These are phyloP conservation scores for Lophium mytilinum DNA, from an alignment of 495 filamentous ascomycete species.

Conservation along the genomic window DNA sequence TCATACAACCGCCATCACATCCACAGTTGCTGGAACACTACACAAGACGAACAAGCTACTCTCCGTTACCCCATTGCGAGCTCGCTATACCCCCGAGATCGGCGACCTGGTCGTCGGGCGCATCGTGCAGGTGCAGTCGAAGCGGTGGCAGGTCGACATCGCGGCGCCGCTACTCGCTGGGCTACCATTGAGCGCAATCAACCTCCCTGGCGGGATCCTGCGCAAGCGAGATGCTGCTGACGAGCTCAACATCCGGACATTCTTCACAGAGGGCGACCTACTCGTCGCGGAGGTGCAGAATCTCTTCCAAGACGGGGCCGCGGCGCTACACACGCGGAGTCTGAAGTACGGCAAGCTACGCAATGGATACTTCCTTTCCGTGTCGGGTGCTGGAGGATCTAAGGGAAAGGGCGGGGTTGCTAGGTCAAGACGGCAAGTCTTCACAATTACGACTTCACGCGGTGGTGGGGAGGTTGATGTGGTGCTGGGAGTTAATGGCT, in stretches of 20 bases:
- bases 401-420: conserved; percentile 56
- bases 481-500: conserved; percentile 88
- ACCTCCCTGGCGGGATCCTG: conserved; percentile 88
- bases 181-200: conserved; percentile 80
- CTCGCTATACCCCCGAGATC: conserved; percentile 93
- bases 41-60: conserved; percentile 93
- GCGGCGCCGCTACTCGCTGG: conserved; percentile 71
- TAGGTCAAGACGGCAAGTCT: conserved; percentile 72
- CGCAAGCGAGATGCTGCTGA: conserved; percentile 86
- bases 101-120: conserved; percentile 91
- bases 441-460: conserved; percentile 60
- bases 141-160: conserved; percentile 91
- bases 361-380: conserved; percentile 80
- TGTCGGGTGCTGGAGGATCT: conserved; percentile 62
- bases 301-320: conserved; percentile 70
- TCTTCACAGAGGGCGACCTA: conserved; percentile 85
- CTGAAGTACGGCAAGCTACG: conserved; percentile 91
- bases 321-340: conserved; percentile 78
- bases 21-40: conserved; percentile 79
- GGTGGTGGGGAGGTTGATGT: conserved; percentile 75
- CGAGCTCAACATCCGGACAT: conserved; percentile 88
- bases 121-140: conserved; percentile 82
- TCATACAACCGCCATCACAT: conserved; percentile 58
- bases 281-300: conserved; percentile 86
- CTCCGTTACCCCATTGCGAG: conserved; percentile 76